These are phyloP conservation scores for Penicillium cosmopolitanum DNA, from an alignment of 495 filamentous ascomycete species.

Conservation along the genomic window DNA sequence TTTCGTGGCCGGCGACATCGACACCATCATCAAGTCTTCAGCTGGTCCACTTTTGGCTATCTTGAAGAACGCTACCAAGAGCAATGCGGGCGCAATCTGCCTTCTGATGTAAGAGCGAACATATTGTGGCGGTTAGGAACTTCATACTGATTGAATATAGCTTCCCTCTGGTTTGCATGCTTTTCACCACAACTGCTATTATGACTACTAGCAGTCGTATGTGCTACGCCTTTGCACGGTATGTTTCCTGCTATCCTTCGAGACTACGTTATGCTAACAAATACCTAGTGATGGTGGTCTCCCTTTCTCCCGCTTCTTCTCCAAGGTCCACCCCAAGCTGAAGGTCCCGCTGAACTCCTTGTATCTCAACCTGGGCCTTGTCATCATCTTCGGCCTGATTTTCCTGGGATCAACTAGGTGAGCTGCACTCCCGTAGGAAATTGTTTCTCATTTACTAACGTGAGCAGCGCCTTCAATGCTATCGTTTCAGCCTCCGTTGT, in stretches of 20 bases:
- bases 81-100: slow-evolving; percentile 65
- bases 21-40: slow-evolving; percentile 62
- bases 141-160: slow-evolving; percentile 32
- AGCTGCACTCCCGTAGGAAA: not conserved
- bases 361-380: slow-evolving; percentile 63
- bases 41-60: slow-evolving; percentile 72
- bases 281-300: slow-evolving; percentile 65
- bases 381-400: slow-evolving; percentile 71
- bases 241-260: slow-evolving; percentile 1
- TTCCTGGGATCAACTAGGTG: slow-evolving; percentile 73
- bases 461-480: slow-evolving; percentile 55
- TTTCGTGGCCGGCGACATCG: slow-evolving; percentile 62
- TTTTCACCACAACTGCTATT: slow-evolving; percentile 71
- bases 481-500: slow-evolving; percentile 75
- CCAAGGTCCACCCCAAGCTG: slow-evolving; percentile 63
- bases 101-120: slow-evolving; percentile 59
- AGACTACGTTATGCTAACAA: slow-evolving; percentile 14
- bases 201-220: slow-evolving; percentile 80
- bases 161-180: slow-evolving; percentile 70
- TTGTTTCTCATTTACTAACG: slow-evolving; percentile 8
- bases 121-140: not conserved
- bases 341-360: slow-evolving; percentile 72
- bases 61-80: slow-evolving; percentile 69
- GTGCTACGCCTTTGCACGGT: slow-evolving; percentile 73
- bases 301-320: slow-evolving; percentile 66